phyloP scores from a whole-genome alignment of 371 early-diverging fungal genomes.

The Saksenaea oblongispora region DNA sequence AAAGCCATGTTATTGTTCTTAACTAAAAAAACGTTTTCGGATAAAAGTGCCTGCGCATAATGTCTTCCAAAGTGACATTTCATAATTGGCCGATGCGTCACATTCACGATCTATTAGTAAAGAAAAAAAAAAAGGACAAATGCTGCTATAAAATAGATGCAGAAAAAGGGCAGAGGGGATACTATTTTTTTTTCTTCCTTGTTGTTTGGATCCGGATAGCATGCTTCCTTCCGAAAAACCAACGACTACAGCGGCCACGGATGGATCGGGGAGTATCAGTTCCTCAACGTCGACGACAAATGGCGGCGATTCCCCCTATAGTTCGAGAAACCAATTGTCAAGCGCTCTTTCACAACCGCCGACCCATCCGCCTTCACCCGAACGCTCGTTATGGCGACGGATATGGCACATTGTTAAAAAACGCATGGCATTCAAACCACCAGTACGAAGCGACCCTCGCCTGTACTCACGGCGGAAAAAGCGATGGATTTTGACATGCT shows the following conservation, averaged over 20 bases:
- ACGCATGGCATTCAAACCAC: conserved; percentile 29
- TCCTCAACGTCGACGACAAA: background rate
- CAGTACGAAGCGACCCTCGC: conserved; percentile 29
- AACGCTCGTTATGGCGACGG: background rate
- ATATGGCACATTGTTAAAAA: background rate
- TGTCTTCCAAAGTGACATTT: background rate
- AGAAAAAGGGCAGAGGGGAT: background rate
- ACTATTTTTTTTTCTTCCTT: background rate
- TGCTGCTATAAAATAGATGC: background rate
- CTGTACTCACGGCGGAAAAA: conserved; percentile 20
- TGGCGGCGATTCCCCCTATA: background rate
- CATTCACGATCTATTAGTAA: background rate
- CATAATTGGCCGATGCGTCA: background rate
- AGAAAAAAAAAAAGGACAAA: background rate
- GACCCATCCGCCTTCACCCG: background rate
- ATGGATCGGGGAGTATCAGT: background rate
- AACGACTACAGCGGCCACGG: background rate
- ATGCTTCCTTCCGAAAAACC: background rate
- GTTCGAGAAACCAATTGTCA: background rate
- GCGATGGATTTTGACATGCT: conserved; percentile 29
- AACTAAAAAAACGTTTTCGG: no score
- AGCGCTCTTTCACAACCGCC: background rate
- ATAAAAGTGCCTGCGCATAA: background rate
- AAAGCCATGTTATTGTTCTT: no score
- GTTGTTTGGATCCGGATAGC: no score